Conservation (phyloP, 441 rosid species). For the Aleurites moluccanus region DNA sequence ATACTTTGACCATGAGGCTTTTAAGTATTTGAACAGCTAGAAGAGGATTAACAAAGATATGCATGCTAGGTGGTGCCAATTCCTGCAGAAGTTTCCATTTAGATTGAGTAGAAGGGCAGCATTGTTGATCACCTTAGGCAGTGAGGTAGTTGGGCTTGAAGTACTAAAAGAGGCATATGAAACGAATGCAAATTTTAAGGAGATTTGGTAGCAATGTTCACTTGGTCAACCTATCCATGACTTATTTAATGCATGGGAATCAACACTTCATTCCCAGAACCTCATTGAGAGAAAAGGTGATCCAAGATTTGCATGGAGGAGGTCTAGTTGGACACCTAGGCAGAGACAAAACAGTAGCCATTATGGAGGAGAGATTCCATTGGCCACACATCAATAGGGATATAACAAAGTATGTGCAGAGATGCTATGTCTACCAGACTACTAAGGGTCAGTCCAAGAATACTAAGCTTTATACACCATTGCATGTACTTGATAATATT, state of each 20-base stretch:
- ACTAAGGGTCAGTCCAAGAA: too few species aligned
- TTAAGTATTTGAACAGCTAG: conserved; percentile 14
- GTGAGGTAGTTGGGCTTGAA: too few species aligned
- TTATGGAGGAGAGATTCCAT: neutral
- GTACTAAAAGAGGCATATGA: too few species aligned
- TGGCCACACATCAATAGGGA: too few species aligned
- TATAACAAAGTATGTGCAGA: too few species aligned
- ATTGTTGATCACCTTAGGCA: too few species aligned
- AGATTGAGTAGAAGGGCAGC: neutral
- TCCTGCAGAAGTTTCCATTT: neutral
- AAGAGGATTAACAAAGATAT: neutral
- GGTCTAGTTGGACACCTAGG: neutral
- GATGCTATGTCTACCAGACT: too few species aligned
- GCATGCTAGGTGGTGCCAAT: conserved; percentile 10
- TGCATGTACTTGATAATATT: too few species aligned
- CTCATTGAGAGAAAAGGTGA: neutral
- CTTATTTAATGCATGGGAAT: neutral
- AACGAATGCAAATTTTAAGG: too few species aligned
- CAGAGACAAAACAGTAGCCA: neutral
- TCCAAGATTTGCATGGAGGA: neutral
- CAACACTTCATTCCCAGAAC: neutral
- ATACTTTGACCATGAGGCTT: conserved; percentile 3
- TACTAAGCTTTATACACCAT: too few species aligned
- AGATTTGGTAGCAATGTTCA: too few species aligned
- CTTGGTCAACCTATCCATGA: too few species aligned